Evolutionary conservation across 2,329 filamentous ascomycete genomes (phyloP).

Genomic region (Rhynchosporium graminicola): DNA sequence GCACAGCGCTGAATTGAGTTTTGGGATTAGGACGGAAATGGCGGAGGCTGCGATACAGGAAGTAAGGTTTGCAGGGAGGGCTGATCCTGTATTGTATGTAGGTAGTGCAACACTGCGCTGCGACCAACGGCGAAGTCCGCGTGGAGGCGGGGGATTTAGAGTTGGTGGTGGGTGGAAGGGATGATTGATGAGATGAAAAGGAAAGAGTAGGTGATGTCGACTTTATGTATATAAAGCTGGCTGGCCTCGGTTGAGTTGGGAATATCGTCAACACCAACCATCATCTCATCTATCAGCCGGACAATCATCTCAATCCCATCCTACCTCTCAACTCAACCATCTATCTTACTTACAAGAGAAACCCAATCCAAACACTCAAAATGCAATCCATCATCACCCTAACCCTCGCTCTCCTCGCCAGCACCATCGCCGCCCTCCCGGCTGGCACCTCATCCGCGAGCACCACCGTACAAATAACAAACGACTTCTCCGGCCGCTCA

Average conservation of each 20-base stretch:
- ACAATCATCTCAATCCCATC: slow-evolving; percentile 1
- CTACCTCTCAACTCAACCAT: not conserved
- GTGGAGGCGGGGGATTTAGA: not conserved
- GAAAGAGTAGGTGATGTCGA: not conserved
- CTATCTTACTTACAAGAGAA: not conserved
- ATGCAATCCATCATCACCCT: slow-evolving; percentile 14
- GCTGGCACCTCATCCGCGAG: not conserved
- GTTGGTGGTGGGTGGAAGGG: not conserved
- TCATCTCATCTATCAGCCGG: slow-evolving; percentile 5
- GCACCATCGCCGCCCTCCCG: not conserved
- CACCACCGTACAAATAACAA: slow-evolving; percentile 16
- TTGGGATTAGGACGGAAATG: not conserved
- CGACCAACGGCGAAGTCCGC: not conserved
- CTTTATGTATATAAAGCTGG: slow-evolving; percentile 10
- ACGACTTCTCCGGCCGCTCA: slow-evolving; percentile 9
- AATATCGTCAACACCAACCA: slow-evolving; percentile 10
- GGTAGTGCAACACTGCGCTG: too few relatives aligned
- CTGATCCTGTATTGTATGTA: not conserved
- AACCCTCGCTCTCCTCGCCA: slow-evolving; percentile 14
- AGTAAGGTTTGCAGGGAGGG: not conserved
- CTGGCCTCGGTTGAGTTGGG: slow-evolving; percentile 3
- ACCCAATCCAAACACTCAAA: slow-evolving; percentile 9
- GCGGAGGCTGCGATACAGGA: not conserved
- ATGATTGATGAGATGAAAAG: not conserved
- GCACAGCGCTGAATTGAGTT: not conserved